A percentile compares a stretch with the other conserved stretches of the same genome.
These are phyloP conservation scores for Coemansia sp. DNA, from an alignment of 192 early-diverging fungal genomes.

Conservation along the genomic window DNA sequence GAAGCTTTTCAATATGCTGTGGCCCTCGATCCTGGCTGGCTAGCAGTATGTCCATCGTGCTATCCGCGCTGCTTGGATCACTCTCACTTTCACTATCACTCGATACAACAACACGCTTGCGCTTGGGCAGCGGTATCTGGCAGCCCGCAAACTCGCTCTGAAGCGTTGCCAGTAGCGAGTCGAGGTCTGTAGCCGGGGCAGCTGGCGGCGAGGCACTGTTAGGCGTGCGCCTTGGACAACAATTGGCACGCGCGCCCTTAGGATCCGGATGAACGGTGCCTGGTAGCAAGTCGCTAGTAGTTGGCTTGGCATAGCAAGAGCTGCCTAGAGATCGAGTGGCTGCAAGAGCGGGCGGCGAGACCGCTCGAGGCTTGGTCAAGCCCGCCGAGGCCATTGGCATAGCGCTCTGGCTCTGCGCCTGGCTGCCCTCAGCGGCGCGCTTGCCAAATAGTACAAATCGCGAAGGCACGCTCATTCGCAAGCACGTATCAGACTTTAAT, in stretches of 20 bases:
- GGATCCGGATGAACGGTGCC: neutral
- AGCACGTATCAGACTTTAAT: no score
- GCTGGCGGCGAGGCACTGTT: no score
- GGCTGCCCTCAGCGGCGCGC: neutral
- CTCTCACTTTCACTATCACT: neutral
- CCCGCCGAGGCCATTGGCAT: neutral
- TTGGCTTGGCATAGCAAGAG: neutral
- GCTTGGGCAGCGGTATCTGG: neutral
- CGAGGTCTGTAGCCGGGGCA: no score
- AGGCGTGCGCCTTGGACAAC: no score
- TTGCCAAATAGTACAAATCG: conserved; percentile 10
- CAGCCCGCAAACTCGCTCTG: no score
- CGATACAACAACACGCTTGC: neutral
- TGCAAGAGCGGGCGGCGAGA: neutral
- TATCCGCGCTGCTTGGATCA: neutral
- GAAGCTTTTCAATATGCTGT: conserved; percentile 4
- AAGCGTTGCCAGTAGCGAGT: no score
- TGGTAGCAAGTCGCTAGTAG: neutral
- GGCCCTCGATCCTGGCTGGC: neutral
- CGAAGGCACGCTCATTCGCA: neutral
- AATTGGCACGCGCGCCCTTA: no score
- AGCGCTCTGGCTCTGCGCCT: neutral
- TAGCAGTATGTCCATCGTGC: neutral
- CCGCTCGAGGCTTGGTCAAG: neutral
- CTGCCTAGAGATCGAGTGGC: neutral